Conservation (phyloP, 2,329 filamentous ascomycete genomes). For the Aureobasidium sp. region DNA sequence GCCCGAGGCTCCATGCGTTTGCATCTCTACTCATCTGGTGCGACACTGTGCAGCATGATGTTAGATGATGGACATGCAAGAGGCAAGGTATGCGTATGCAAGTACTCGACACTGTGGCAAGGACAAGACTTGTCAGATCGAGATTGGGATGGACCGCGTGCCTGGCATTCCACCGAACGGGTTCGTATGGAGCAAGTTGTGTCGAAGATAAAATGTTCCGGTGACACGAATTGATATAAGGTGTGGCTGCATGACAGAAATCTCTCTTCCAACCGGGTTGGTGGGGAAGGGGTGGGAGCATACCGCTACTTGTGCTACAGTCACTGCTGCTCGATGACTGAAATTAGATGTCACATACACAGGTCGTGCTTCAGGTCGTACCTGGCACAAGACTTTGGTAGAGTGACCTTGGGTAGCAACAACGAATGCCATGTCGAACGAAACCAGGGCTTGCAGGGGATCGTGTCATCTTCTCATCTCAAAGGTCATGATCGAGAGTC, state of each 20-base stretch:
- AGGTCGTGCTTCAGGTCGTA: neutral
- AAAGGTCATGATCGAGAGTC: neutral
- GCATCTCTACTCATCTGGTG: neutral
- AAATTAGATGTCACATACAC: neutral
- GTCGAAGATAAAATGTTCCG: slow-evolving; percentile 3
- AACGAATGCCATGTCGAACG: neutral
- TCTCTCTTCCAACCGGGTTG: neutral
- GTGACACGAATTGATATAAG: slow-evolving; percentile 8
- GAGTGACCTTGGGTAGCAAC: neutral
- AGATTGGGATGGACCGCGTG: neutral
- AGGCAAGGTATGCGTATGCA: neutral
- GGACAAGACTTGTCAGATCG: neutral
- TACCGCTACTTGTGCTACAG: neutral
- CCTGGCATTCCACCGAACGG: slow-evolving; percentile 1
- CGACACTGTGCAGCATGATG: neutral
- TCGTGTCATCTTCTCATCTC: neutral
- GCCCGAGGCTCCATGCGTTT: neutral
- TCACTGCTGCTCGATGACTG: neutral
- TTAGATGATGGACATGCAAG: neutral
- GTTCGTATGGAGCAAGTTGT: neutral
- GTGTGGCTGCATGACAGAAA: slow-evolving; percentile 13
- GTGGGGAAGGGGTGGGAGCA: neutral
- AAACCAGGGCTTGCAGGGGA: neutral
- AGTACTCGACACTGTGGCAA: neutral
- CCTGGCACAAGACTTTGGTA: neutral